phyloP scores from a whole-genome alignment of 768 basidiomycete genomes.

The Flagelloscypha sp. region DNA sequence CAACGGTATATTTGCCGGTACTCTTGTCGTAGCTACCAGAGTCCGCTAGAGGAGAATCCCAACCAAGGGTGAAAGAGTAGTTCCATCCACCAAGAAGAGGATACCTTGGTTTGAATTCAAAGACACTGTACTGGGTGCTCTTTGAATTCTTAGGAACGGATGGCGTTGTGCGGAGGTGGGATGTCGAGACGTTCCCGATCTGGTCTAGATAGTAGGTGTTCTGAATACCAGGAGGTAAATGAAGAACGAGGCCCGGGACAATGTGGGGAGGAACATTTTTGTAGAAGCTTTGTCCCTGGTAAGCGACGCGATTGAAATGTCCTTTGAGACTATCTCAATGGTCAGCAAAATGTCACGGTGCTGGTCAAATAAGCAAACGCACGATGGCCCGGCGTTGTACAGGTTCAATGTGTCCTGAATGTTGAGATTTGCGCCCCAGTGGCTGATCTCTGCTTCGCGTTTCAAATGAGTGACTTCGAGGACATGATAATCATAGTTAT shows the following conservation, averaged over 20 bases:
- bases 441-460: conserved; percentile 84
- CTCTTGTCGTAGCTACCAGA: conserved; percentile 56
- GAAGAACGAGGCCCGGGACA: conserved; percentile 63
- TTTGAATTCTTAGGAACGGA: conserved; percentile 51
- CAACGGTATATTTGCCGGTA: conserved; percentile 61
- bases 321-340: conserved; percentile 68
- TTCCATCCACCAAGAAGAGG: conserved; percentile 97
- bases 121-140: conserved; percentile 47
- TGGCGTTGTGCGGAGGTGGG: conserved; percentile 65
- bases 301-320: conserved; percentile 86
- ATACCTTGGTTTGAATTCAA: conserved; percentile 86
- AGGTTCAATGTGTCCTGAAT: conserved; percentile 82
- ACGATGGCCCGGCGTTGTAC: conserved; percentile 89
- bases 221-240: conserved; percentile 76
- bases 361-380: conserved; percentile 24
- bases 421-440: conserved; percentile 95
- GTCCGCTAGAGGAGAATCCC: conserved; percentile 80
- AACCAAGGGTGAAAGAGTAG: conserved; percentile 90
- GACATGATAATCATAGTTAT: conserved; percentile 74
- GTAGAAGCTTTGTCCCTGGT: conserved; percentile 71
- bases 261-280: conserved; percentile 61
- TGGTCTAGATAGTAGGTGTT: conserved; percentile 85
- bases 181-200: conserved; percentile 96
- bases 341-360: conserved; percentile 4
- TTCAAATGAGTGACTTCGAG: conserved; percentile 65